Conservation (phyloP, 345 rosid species). For the Psidium guajava region DNA sequence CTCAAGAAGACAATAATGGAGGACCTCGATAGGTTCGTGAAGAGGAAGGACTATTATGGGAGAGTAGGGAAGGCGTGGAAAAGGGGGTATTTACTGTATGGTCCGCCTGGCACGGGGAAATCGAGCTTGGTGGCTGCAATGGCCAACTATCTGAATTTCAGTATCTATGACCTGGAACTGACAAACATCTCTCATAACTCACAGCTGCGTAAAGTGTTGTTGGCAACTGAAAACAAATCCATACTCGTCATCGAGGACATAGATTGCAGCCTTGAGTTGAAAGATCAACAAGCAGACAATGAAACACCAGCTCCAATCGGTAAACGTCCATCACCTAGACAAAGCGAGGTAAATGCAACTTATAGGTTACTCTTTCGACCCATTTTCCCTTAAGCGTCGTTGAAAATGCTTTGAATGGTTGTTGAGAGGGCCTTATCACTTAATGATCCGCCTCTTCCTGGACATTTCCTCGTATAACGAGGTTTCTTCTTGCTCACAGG, state of each 20-base stretch:
- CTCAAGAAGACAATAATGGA: slow-evolving; percentile 29
- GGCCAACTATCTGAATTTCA: slow-evolving; percentile 65
- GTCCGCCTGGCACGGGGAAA: slow-evolving; percentile 62
- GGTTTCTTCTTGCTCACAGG: slow-evolving; percentile 5
- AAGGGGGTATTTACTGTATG: slow-evolving; percentile 60
- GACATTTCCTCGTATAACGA: background rate
- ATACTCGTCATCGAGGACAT: slow-evolving; percentile 66
- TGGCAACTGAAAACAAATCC: slow-evolving; percentile 53
- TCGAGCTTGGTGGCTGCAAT: slow-evolving; percentile 81
- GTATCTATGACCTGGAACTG: slow-evolving; percentile 52
- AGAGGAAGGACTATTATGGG: slow-evolving; percentile 43
- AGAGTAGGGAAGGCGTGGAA: slow-evolving; percentile 81
- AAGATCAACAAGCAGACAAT: background rate
- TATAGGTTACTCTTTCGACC: background rate
- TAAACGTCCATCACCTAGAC: background rate
- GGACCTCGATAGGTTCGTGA: slow-evolving; percentile 52
- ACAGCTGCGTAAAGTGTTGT: slow-evolving; percentile 31
- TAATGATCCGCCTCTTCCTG: background rate
- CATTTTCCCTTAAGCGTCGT: background rate
- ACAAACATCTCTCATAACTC: slow-evolving; percentile 27
- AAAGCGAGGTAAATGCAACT: slow-evolving; percentile 7
- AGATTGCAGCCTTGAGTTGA: slow-evolving; percentile 35
- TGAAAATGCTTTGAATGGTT: background rate
- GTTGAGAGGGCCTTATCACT: background rate
- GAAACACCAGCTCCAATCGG: background rate